Conservation (phyloP, 139 green algal genomes). For the Chlamydomonas sp. region DNA sequence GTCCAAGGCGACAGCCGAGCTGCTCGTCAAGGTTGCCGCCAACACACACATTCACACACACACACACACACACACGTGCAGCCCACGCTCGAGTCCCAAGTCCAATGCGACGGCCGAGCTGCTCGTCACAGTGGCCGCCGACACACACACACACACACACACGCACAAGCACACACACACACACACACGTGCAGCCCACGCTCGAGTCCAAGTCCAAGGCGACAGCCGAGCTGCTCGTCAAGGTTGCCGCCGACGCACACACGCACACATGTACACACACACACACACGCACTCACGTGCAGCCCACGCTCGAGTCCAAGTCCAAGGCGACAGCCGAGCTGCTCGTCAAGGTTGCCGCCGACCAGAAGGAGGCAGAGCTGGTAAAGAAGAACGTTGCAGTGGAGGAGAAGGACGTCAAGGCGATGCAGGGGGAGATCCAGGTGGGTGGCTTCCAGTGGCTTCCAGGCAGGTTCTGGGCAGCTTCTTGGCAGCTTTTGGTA, state of each 20-base stretch:
- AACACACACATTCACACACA: too few relatives aligned
- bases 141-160: too few relatives aligned
- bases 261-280: too few relatives aligned
- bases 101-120: too few relatives aligned
- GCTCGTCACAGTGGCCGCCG: too few relatives aligned
- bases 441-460: slow-evolving; percentile 8
- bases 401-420: slow-evolving; percentile 69
- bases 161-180: too few relatives aligned
- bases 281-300: too few relatives aligned
- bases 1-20: slow-evolving; percentile 49
- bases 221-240: slow-evolving; percentile 57
- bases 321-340: slow-evolving; percentile 55
- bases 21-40: slow-evolving; percentile 66
- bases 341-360: slow-evolving; percentile 51
- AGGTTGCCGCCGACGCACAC: slow-evolving; percentile 58
- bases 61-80: too few relatives aligned
- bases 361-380: slow-evolving; percentile 65
- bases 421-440: slow-evolving; percentile 45
- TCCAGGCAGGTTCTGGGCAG: too few relatives aligned
- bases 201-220: slow-evolving; percentile 63
- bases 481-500: too few relatives aligned
- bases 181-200: slow-evolving; percentile 63
- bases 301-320: slow-evolving; percentile 71
- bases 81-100: too few relatives aligned
- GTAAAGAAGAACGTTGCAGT: slow-evolving; percentile 55